These are phyloP conservation scores for Fagus sylvatica DNA, from an alignment of 306 rosid genomes.

Conservation along the genomic window DNA sequence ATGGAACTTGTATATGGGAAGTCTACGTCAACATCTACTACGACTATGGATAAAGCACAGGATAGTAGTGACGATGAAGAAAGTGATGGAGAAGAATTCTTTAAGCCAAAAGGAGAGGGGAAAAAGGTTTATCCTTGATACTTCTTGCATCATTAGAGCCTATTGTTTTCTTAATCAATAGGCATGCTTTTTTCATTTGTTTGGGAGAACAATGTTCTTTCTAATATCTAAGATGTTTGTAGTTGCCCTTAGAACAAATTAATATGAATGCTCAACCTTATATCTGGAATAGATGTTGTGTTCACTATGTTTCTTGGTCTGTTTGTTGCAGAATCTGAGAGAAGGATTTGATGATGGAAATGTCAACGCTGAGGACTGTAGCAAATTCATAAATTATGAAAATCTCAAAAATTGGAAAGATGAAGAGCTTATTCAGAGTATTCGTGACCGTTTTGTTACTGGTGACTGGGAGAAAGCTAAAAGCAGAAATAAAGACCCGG, in stretches of 20 bases:
- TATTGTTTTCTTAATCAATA: background rate
- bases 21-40: slow-evolving; percentile 34
- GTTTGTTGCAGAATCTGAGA: slow-evolving; percentile 35
- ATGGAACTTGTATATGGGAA: slow-evolving; percentile 91
- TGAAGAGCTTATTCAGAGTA: slow-evolving; percentile 44
- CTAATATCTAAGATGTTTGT: background rate
- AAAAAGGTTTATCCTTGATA: slow-evolving; percentile 59
- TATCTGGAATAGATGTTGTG: background rate
- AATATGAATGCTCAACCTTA: background rate
- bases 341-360: slow-evolving; percentile 48
- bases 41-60: slow-evolving; percentile 37
- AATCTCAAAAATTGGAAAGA: slow-evolving; percentile 49
- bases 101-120: slow-evolving; percentile 70
- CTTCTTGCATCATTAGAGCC: slow-evolving; percentile 4
- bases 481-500: slow-evolving; percentile 50
- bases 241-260: background rate
- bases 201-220: background rate
- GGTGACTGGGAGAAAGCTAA: slow-evolving; percentile 92
- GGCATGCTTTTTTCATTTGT: background rate
- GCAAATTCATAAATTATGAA: slow-evolving; percentile 53
- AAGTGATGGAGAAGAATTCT: slow-evolving; percentile 69
- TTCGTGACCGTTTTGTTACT: slow-evolving; percentile 80
- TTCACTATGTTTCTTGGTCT: slow-evolving; percentile 1
- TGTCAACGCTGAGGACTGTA: slow-evolving; percentile 67
- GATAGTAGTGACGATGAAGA: slow-evolving; percentile 59